These are phyloP conservation scores for Magnolia changhungtana DNA, from an alignment of 164 flowering plant genomes.

Conservation along the genomic window DNA sequence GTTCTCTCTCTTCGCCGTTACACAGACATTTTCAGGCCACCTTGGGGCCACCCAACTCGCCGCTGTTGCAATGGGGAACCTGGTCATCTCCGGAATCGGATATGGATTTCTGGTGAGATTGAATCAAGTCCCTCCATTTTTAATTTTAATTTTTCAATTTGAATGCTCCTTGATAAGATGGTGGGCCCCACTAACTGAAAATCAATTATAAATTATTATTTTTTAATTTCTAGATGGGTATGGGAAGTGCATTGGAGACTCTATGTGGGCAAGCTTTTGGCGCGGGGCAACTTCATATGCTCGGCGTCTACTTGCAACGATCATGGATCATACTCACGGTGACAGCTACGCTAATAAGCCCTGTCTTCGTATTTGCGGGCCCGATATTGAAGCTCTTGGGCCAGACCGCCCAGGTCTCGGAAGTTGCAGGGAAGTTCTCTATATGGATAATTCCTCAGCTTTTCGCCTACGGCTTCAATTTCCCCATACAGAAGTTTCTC, in stretches of 20 bases:
- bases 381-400: constrained; percentile 12
- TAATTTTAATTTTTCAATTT: background rate
- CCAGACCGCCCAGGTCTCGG: constrained; percentile 2
- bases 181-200: background rate
- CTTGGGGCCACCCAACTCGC: background rate
- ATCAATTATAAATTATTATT: background rate
- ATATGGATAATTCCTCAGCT: constrained; percentile 19
- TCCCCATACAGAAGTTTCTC: constrained; percentile 15
- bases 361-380: constrained; percentile 9
- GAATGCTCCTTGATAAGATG: background rate
- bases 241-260: constrained; percentile 89
- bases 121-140: background rate
- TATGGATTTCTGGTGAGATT: constrained; percentile 12
- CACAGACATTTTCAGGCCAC: constrained; percentile 10
- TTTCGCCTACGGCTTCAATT: constrained; percentile 12
- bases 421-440: constrained; percentile 12
- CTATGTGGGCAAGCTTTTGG: constrained; percentile 84
- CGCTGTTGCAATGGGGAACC: constrained; percentile 3
- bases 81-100: constrained; percentile 7
- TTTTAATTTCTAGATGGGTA: constrained; percentile 46
- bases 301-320: constrained; percentile 84
- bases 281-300: constrained; percentile 66
- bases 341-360: constrained; percentile 2
- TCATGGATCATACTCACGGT: constrained; percentile 62
- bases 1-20: constrained; percentile 6